A percentile compares a stretch with the other conserved stretches of the same genome.
Evolutionary conservation across 2,329 filamentous ascomycete species (phyloP).

Genomic region (Fusarium tjaetaba): DNA sequence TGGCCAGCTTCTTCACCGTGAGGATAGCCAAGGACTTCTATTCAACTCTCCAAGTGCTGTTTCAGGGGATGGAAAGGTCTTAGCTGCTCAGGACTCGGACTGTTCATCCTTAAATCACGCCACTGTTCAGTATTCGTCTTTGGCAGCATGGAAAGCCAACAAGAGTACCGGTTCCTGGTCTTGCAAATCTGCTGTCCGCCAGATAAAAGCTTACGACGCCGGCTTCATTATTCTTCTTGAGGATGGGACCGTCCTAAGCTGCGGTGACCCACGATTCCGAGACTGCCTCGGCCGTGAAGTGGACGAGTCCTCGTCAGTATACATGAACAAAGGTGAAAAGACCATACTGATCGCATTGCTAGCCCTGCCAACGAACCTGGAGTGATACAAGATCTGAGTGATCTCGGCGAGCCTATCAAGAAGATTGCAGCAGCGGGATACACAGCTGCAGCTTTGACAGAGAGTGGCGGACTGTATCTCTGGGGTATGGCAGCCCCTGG

Average conservation of each 20-base stretch:
- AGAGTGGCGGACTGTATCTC: conserved; percentile 66
- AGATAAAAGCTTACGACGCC: conserved; percentile 59
- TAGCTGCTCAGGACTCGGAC: not conserved
- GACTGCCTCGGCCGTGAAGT: conserved; percentile 65
- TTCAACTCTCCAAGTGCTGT: conserved; percentile 22
- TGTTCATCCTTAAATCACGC: not conserved
- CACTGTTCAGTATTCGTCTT: conserved; percentile 39
- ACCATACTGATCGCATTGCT: conserved; percentile 6
- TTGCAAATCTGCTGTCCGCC: conserved; percentile 44
- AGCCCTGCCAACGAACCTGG: conserved; percentile 59
- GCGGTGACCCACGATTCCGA: conserved; percentile 68
- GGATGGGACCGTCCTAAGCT: conserved; percentile 58
- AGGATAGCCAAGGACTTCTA: not conserved
- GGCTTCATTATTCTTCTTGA: conserved; percentile 60
- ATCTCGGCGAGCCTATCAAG: conserved; percentile 61
- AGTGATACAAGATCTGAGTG: conserved; percentile 59
- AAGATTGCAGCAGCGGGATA: conserved; percentile 68
- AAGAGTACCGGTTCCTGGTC: conserved; percentile 32
- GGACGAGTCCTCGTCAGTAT: conserved; percentile 48
- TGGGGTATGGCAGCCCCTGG: conserved; percentile 60
- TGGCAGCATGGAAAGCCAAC: conserved; percentile 25
- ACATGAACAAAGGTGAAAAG: not conserved
- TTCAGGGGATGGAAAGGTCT: conserved; percentile 30
- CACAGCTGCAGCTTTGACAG: conserved; percentile 65
- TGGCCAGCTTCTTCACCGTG: not conserved